These are phyloP conservation scores for Curvularia sp. DNA, from an alignment of 2,329 filamentous ascomycete genomes.

Conservation along the genomic window DNA sequence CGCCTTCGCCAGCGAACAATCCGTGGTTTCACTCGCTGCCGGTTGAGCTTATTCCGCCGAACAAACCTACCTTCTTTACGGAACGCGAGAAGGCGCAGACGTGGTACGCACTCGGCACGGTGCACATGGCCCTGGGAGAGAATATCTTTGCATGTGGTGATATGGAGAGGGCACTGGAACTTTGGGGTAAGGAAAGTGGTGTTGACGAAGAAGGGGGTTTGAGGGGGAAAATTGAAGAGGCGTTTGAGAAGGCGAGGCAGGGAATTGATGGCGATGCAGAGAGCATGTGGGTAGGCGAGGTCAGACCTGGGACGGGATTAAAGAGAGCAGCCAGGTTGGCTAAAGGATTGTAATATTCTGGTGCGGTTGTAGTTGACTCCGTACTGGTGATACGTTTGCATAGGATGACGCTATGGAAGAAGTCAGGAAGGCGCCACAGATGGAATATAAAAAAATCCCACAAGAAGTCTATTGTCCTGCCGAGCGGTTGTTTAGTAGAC, in stretches of 20 bases:
- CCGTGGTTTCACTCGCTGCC: constrained; percentile 43
- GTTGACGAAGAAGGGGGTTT: constrained; percentile 12
- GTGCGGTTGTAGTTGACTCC: not conserved
- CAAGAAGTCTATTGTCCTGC: not conserved
- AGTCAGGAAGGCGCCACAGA: not conserved
- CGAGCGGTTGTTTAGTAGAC: not conserved
- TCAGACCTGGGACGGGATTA: constrained; percentile 36
- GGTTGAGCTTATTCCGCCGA: constrained; percentile 42
- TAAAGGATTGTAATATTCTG: constrained; percentile 1
- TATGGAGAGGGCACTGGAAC: constrained; percentile 38
- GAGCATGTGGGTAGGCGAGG: constrained; percentile 34
- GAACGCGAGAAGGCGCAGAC: constrained; percentile 37
- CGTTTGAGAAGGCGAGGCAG: constrained; percentile 39
- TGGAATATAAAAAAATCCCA: not conserved
- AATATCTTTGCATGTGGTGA: constrained; percentile 45
- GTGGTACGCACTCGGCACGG: constrained; percentile 40
- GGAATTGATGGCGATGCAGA: constrained; percentile 38
- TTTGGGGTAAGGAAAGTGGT: constrained; percentile 21
- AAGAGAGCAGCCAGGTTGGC: constrained; percentile 31
- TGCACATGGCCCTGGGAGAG: constrained; percentile 40
- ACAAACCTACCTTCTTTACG: constrained; percentile 38
- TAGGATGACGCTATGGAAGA: not conserved
- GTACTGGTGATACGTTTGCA: not conserved
- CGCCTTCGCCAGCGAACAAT: constrained; percentile 35
- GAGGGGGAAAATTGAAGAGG: constrained; percentile 25